These are phyloP conservation scores for Xerocomus spinulosus DNA, from an alignment of 768 basidiomycete species.

Conservation along the genomic window DNA sequence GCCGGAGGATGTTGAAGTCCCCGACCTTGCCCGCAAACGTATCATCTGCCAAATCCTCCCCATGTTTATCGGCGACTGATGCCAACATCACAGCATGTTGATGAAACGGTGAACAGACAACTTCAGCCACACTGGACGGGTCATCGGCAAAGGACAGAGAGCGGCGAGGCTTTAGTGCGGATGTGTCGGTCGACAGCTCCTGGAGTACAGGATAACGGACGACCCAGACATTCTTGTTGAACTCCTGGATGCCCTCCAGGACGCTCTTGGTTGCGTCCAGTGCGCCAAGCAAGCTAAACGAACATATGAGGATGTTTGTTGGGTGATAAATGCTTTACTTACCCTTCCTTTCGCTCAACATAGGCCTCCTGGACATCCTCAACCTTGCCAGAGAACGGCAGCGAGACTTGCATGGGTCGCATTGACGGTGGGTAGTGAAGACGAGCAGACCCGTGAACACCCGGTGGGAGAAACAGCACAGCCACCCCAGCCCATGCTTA, in stretches of 20 bases:
- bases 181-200: conserved; percentile 35
- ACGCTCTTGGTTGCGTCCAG: conserved; percentile 68
- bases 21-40: conserved; percentile 40
- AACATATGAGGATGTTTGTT: too few species aligned
- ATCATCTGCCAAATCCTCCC: conserved; percentile 29
- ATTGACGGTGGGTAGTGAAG: conserved; percentile 10
- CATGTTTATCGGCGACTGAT: conserved; percentile 32
- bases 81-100: conserved; percentile 57
- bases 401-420: conserved; percentile 11
- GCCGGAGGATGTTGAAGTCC: conserved; percentile 83
- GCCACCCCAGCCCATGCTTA: conserved; percentile 14
- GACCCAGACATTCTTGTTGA: conserved; percentile 85
- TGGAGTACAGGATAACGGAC: conserved; percentile 81
- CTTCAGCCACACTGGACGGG: conserved; percentile 60
- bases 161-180: conserved; percentile 40
- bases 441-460: neutral
- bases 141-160: conserved; percentile 86
- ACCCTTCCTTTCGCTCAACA: conserved; percentile 74
- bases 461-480: neutral
- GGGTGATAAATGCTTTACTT: too few species aligned
- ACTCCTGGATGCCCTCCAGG: conserved; percentile 63
- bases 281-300: conserved; percentile 61
- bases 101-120: conserved; percentile 50
- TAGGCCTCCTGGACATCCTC: conserved; percentile 77
- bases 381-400: conserved; percentile 33